Conservation (phyloP, 768 basidiomycete species). For the Postia placenta region DNA sequence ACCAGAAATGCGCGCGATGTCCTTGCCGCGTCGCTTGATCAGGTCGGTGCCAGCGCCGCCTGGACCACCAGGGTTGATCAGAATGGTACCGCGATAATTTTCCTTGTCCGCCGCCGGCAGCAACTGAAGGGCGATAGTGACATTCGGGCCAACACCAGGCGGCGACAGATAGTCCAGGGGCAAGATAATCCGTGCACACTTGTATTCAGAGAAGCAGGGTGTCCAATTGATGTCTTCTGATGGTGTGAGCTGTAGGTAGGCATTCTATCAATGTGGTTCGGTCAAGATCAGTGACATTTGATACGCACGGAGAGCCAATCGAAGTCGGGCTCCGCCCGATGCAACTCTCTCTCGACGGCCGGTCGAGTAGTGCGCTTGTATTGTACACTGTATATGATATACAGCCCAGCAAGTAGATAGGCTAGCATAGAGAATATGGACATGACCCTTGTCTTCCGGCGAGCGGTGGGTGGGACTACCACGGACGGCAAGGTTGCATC, state of each 20-base stretch:
- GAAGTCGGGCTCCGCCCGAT: background rate
- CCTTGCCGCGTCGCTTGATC: slow-evolving; percentile 2
- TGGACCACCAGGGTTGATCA: slow-evolving; percentile 11
- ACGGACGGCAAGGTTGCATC: background rate
- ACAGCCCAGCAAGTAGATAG: background rate
- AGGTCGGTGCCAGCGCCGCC: slow-evolving; percentile 8
- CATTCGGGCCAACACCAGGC: background rate
- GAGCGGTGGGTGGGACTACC: background rate
- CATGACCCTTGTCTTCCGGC: background rate
- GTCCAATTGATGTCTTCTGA: slow-evolving; percentile 9
- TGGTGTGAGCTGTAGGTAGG: slow-evolving; percentile 1
- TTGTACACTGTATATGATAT: background rate
- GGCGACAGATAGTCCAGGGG: slow-evolving; percentile 8
- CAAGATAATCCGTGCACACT: slow-evolving; percentile 14
- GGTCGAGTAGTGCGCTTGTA: background rate
- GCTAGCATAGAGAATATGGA: background rate
- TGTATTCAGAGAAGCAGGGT: slow-evolving; percentile 5
- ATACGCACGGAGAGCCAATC: slow-evolving; percentile 1
- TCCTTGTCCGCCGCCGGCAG: slow-evolving; percentile 1
- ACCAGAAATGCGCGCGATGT: slow-evolving; percentile 9
- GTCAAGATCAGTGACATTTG: background rate
- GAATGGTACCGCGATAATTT: slow-evolving; percentile 5
- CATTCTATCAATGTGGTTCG: background rate
- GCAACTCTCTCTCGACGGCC: background rate
- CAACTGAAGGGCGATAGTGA: slow-evolving; percentile 9